Evolutionary conservation across 345 rosid species (phyloP), one percentile per base, ranked within the genome.

Genomic region (Eutrema heterophyllum): DNA sequence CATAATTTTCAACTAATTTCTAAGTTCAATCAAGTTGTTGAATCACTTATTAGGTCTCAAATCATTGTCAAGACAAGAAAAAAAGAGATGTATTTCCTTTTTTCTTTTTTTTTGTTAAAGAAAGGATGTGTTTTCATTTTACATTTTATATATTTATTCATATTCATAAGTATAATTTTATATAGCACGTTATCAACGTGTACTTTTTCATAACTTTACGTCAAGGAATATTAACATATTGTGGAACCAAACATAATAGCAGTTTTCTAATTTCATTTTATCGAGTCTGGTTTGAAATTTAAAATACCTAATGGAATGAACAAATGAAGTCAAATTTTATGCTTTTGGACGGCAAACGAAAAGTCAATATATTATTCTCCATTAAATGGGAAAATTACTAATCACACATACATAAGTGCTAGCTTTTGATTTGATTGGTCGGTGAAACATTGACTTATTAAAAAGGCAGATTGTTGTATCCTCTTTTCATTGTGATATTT

Each of bases 1-100:
- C 45, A 5, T 24, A 29, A 39, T 1, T 64, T 54, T 77, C 71
- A 57, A 56, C 71, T 38, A 70, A 64, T 70, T 39, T 69, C 40
- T 35, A 70, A 21, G 54, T 41, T 64, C 76, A 77, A 77, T 64
- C 76, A 77, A 77, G 80, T 71, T 64, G 80, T 49, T 71, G 55
- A 46, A 49, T 71, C 72, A 77, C 71, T 64, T 63, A 30, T 76
- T 71, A 77, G 76, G 72, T 70, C 72, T 64, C 32, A 49, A 55
- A 64, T 71, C 76, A 40, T 40, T 70, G 46, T 77, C 76, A 56
- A 30, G 30, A 36, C 5, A 27, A 57, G 30, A 30, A 1, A 48
- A 64, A 21, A 70, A 48, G 10, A 18, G 12, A 15, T 43, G 40
- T 54, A 11, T 30, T 76, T 46, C 13, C 29, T 9, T 1, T 50